Evolutionary conservation across 2,329 filamentous ascomycete species (phyloP), one percentile per base, ranked within the genome.

Genomic region (Cercospora sp.): DNA sequence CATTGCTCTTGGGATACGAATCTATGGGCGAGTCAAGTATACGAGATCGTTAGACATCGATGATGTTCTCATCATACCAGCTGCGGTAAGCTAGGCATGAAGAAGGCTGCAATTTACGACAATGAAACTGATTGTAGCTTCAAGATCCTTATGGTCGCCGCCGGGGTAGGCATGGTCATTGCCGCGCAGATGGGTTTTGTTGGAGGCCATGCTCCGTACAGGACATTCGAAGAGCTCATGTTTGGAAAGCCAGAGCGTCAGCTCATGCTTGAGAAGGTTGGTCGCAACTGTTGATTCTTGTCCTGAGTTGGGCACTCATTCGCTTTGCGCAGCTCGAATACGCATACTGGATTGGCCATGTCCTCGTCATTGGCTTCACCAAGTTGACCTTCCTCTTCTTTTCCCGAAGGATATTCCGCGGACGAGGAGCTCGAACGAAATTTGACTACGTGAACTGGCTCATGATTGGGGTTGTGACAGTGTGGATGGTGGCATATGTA

Each of bases 341-440:
- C 45, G 69, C 66, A 30, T 69, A 66, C 61, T 70, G 69, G 66
- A 69, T 69, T n/a, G 69, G 69, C 24, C 66, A 70, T 32, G 63
- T 68, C 6, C 49, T 69, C 6, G 64, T 66, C 5, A 69, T 70
- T 7, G 63, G 66, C 43, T 63, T 67, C 66, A 66, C 68, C 61
- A 70, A 70, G 37, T 53, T 70, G 18, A 69, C 69, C 21, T 69
- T 70, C 51, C 40, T 68, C 6, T 67, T 70, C 69, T 70, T 70
- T 51, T 70, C 68, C 51, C 60, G 69, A 51, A 45, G 69, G 1
- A 63, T 70, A 21, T 70, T 69, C 58, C 57, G 49, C 13, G 66
- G 66, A 7, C 59, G 66, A 13, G 60, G 37, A 2, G 45, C 61
- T 12, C 61, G 66, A 6, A 68, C 66, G 7, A 57, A 24, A 1